Evolutionary conservation across 2,329 filamentous ascomycete genomes (phyloP).

Genomic region (Bipolaris zeicola): DNA sequence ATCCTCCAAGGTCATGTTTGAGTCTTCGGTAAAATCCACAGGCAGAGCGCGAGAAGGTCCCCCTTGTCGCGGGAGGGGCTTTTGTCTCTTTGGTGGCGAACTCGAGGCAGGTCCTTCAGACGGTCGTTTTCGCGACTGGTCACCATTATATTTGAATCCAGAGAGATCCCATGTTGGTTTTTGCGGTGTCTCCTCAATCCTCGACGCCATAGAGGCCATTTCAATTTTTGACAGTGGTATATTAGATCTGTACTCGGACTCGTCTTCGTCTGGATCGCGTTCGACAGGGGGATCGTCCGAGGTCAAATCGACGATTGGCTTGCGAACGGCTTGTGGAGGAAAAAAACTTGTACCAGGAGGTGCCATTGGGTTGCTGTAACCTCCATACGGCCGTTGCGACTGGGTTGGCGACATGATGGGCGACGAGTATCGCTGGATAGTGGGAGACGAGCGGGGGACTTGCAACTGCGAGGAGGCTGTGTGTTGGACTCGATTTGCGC

Average conservation of each 20-base stretch:
- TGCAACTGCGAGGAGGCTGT: conserved; percentile 62
- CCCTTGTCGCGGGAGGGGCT: conserved; percentile 31
- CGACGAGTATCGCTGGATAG: conserved; percentile 50
- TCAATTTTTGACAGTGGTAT: conserved; percentile 66
- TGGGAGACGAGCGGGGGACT: conserved; percentile 87
- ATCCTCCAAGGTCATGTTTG: conserved; percentile 29
- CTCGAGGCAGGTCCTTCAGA: conserved; percentile 23
- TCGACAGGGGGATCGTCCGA: conserved; percentile 59
- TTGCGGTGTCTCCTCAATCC: conserved; percentile 44
- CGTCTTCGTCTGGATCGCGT: conserved; percentile 51
- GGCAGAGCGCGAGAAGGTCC: conserved; percentile 44
- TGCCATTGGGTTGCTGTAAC: conserved; percentile 68
- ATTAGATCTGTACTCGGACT: conserved; percentile 55
- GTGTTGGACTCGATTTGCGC: conserved; percentile 38
- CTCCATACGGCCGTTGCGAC: conserved; percentile 74
- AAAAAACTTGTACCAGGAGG: conserved; percentile 75
- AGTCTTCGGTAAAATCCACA: conserved; percentile 32
- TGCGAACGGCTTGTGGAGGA: conserved; percentile 50
- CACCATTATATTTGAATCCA: conserved; percentile 29
- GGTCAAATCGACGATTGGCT: conserved; percentile 47
- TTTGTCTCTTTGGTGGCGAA: conserved; percentile 35
- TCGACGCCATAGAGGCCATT: conserved; percentile 25
- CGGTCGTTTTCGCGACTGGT: conserved; percentile 36
- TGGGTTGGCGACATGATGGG: conserved; percentile 45
- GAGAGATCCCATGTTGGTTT: conserved; percentile 39